Base-by-base conservation (phyloP, 805 yeast genomes). In the Candida golubevii region DNA sequence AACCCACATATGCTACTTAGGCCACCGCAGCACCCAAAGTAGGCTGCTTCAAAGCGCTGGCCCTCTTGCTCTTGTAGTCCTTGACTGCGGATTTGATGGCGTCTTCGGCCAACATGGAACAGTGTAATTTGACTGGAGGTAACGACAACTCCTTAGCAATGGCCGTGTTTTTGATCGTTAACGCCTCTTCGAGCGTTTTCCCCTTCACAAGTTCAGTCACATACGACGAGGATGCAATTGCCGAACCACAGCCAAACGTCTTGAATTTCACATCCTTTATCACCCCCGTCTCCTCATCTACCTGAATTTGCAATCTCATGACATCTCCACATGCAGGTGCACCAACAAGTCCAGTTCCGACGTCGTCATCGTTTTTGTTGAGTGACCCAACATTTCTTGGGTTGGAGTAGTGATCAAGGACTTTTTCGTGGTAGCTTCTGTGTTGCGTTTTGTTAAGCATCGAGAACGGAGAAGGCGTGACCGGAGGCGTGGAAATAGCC, bases 281-380 rank as follows among this genome's bases (percentile, higher is more conserved):
- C 42, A 87, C 75, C 1, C 99, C 99, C 23, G 95, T 81, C 45
- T 77, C 82, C 58, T 90, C 97, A 53, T 84, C 83, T 8, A 93
- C 99, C 63, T 90, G 81, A 60, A 93, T 93, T 66, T 93, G 98
- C 53, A 93, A 77, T 70, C 95, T 85, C 97, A 93, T 93, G 36
- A 93, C 99, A 72, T 93, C 99, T 44, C 99, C 99, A 71, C 99
- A 93, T 0, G 99, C 99, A 44, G 99, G 98, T 0, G 99, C 98
- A 45, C 99, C 99, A 12, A 93, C 99, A 36, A 93, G 76, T 1
- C 99, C 99, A 1, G 98, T 93, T 36, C 99, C 99, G 10, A 93
- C 97, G 54, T 82, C 79, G 13, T 69, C 59, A 47, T 79, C 77
- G 43, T 74, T 75, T 67, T 90, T 89, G 68, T 90, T 88, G 66